Conservation (phyloP, 2,329 filamentous ascomycete species). For the Purpureocillium lavendulum region DNA sequence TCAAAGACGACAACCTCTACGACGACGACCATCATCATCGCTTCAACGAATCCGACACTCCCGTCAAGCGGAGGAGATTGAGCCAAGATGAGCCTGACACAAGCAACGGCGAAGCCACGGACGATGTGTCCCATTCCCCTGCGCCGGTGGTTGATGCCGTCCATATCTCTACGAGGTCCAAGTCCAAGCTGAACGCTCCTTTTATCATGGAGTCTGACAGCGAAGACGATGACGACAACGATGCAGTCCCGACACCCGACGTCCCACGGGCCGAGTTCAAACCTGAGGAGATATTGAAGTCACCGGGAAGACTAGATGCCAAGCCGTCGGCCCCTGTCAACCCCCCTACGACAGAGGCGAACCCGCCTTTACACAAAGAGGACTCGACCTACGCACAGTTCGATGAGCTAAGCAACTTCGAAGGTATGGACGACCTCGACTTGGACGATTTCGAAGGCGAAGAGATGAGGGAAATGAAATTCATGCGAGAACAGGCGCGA, state of each 20-base stretch:
- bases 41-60: constrained; percentile 24
- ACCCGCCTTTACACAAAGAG: constrained; percentile 3
- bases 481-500: constrained; percentile 68
- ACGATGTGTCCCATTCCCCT: too few species aligned
- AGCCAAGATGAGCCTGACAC: constrained; percentile 12
- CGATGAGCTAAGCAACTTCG: constrained; percentile 23
- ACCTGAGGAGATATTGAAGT: not conserved
- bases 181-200: constrained; percentile 29
- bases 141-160: too few species aligned
- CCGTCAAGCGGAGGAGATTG: constrained; percentile 20
- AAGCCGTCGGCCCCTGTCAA: not conserved
- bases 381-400: constrained; percentile 23
- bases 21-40: constrained; percentile 15
- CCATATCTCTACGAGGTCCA: constrained; percentile 5
- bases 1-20: constrained; percentile 20
- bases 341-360: not conserved
- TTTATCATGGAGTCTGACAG: constrained; percentile 65
- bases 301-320: not conserved
- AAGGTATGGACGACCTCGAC: constrained; percentile 49
- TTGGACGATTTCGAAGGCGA: constrained; percentile 48
- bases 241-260: not conserved
- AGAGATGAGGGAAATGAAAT: constrained; percentile 57
- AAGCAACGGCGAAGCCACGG: not conserved
- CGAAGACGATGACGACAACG: constrained; percentile 24
- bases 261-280: not conserved